Conservation (phyloP, 371 early-diverging fungal genomes). For the Thermomucor indicae-seudaticae region DNA sequence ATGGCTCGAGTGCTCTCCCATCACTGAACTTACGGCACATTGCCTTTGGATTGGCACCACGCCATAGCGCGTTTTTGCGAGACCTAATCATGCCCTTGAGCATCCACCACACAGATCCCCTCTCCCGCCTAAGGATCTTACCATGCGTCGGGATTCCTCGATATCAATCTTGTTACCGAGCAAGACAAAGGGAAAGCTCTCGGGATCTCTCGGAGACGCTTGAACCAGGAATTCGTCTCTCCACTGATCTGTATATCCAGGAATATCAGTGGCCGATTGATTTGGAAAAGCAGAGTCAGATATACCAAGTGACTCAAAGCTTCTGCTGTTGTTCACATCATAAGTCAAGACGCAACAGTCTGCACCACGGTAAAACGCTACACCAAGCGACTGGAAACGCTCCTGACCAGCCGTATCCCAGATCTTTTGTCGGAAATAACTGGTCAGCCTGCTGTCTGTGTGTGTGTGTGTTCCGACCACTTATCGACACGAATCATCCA, state of each 20-base stretch:
- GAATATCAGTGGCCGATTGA: neutral
- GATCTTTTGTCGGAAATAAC: too few species aligned
- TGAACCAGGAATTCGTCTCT: conserved; percentile 96
- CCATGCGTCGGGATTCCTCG: conserved; percentile 89
- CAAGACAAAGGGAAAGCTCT: conserved; percentile 97
- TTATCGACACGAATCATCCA: too few species aligned
- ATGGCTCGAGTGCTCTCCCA: neutral
- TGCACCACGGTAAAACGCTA: conserved; percentile 98
- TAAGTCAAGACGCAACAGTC: conserved; percentile 98
- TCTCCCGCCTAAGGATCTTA: conserved; percentile 18
- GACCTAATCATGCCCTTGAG: conserved; percentile 41
- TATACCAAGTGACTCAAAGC: conserved; percentile 95
- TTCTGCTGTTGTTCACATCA: conserved; percentile 93
- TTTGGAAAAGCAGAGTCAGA: neutral
- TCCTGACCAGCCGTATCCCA: conserved; percentile 97
- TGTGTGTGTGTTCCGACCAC: too few species aligned
- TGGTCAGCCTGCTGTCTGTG: too few species aligned
- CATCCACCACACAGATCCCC: neutral
- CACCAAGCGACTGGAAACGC: conserved; percentile 97
- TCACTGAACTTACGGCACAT: conserved; percentile 68
- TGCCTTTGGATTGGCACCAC: conserved; percentile 95
- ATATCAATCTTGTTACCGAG: conserved; percentile 98
- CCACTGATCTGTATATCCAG: conserved; percentile 81
- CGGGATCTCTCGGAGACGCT: conserved; percentile 91
- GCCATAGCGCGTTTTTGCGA: conserved; percentile 92